Evolutionary conservation across 1,284 basidiomycete species (phyloP).

Genomic region (Porodaedalea pini): DNA sequence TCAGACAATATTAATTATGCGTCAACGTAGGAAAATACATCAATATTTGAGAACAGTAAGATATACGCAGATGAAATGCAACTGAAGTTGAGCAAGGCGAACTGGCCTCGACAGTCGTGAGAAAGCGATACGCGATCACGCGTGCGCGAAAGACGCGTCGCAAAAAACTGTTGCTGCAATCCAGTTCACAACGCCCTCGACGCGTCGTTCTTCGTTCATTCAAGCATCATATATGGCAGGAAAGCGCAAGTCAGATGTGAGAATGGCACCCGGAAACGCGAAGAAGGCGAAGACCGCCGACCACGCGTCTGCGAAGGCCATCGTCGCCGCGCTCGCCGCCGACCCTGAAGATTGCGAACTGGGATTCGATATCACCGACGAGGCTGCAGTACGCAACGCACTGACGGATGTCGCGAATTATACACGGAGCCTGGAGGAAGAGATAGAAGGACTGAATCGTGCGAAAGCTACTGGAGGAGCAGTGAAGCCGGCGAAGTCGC

Average conservation of each 20-base stretch:
- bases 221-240: neutral
- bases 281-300: conserved; percentile 33
- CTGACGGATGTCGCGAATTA: conserved; percentile 43
- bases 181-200: too few species aligned
- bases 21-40: too few species aligned
- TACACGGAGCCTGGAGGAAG: conserved; percentile 41
- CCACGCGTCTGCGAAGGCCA: conserved; percentile 34
- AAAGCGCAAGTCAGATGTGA: conserved; percentile 40
- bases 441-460: conserved; percentile 19
- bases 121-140: too few species aligned
- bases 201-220: neutral
- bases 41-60: too few species aligned
- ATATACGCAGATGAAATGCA: too few species aligned
- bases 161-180: too few species aligned
- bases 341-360: conserved; percentile 29
- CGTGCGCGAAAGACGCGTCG: too few species aligned
- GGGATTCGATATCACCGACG: conserved; percentile 33
- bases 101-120: too few species aligned
- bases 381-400: conserved; percentile 31
- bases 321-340: conserved; percentile 37
- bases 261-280: conserved; percentile 19
- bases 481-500: conserved; percentile 34
- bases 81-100: too few species aligned
- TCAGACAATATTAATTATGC: too few species aligned
- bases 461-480: conserved; percentile 15